phyloP scores from a whole-genome alignment of 306 rosid genomes.

The Arachis hypogaea region DNA sequence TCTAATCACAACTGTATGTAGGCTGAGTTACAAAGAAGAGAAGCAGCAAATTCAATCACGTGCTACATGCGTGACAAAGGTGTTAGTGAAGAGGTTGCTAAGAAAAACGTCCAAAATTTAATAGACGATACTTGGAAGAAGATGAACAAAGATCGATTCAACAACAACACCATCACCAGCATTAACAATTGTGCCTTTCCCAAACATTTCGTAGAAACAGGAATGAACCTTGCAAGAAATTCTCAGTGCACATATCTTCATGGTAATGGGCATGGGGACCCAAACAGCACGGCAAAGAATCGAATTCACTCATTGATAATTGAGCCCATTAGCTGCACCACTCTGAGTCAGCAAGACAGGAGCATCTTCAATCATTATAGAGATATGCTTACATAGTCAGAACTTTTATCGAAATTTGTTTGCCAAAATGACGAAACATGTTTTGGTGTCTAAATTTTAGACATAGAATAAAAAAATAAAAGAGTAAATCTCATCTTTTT shows the following conservation, averaged over 20 bases:
- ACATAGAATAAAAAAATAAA: no score
- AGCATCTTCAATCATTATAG: no score
- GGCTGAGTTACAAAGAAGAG: conserved; percentile 67
- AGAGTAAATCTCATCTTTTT: no score
- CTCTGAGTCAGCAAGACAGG: no score
- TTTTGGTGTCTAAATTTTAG: no score
- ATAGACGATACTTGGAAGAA: conserved; percentile 55
- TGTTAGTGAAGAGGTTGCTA: conserved; percentile 36
- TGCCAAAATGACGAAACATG: no score
- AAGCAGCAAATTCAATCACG: conserved; percentile 45
- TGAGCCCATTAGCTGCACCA: conserved; percentile 42
- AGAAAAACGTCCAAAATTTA: conserved; percentile 26
- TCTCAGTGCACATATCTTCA: conserved; percentile 53
- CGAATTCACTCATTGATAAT: conserved; percentile 43
- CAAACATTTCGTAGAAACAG: conserved; percentile 43
- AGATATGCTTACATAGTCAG: no score
- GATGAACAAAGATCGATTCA: conserved; percentile 45
- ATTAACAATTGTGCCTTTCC: conserved; percentile 35
- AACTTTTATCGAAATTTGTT: no score
- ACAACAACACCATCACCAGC: no score
- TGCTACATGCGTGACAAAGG: conserved; percentile 47
- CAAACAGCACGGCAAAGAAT: conserved; percentile 36
- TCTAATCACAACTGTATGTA: conserved; percentile 12
- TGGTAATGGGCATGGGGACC: conserved; percentile 66
- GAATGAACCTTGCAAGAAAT: conserved; percentile 55